Evolutionary conservation across 331 rosid genomes (phyloP), one percentile per base, ranked within the genome.

Genomic region (Acacia pycnantha): DNA sequence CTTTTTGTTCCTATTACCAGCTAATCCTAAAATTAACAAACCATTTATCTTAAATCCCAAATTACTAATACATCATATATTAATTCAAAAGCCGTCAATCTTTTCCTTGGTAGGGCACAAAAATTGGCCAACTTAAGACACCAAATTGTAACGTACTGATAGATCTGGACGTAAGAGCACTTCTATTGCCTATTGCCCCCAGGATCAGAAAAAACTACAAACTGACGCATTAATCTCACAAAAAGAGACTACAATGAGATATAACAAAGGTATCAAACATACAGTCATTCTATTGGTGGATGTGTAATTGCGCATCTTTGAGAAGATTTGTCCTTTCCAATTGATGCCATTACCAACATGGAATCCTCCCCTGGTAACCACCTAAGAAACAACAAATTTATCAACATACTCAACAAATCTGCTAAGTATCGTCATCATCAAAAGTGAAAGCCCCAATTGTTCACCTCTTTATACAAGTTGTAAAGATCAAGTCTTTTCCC

Each of bases 321-420:
- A 96, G 90, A 96, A 96, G 79, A 96, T 96, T 85, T 96, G 99
- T 74, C 99, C 99, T 90, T 94, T 96, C 98, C 98, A 94, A 87
- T 94, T 96, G 92, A 96, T 94, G 83, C 97, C 99, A 79, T 96
- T 96, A 82, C 98, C 99, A 74, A 96, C 98, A 78, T 96, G 98
- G 89, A 96, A 96, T 82, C 99, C 99, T 74, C 99, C 99, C 85
- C 99, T 88, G 3, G 98, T 92, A 48, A 94, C 99, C 90, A 96
- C 98, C 99, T 96, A 84, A 47, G 76, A 70, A 80, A 66, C 59
- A 47, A 78, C 73, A 41, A 26, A 76, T 76, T 89, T 66, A 84
- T 65, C 24, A 79, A 80, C 72, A 47, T 54, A 37, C 77, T 19
- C 10, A 70, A 35, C 37, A 43, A 77, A 77, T 54, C 5, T 41